Percentiles rank a stretch among this genome's conserved stretches.
Evolutionary conservation across 225 moss, liverwort and hornwort species (phyloP).

Genomic region (Pseudoscleropodium purum): DNA sequence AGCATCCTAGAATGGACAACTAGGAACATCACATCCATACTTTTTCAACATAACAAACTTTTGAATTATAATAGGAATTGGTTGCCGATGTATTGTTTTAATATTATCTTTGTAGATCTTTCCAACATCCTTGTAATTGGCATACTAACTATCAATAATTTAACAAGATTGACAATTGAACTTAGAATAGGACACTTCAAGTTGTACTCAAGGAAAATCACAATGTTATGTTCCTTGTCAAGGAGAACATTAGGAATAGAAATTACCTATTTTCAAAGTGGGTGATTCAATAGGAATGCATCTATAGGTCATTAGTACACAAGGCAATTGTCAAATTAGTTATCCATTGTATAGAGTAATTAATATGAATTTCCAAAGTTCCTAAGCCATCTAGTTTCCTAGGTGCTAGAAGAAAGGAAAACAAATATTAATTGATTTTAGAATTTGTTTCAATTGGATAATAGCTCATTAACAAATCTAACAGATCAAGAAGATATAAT

Average conservation of each 20-base stretch:
- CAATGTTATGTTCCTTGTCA: rapidly evolving
- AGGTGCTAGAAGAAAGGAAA: not conserved
- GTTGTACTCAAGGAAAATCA: not conserved
- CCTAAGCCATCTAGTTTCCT: rapidly evolving
- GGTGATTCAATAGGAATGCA: too few species aligned
- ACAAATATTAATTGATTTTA: not conserved
- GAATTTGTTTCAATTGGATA: not conserved
- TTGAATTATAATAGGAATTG: not conserved
- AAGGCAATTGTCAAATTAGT: rapidly evolving
- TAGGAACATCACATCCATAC: not conserved
- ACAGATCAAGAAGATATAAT: too few species aligned
- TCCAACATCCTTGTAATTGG: rapidly evolving
- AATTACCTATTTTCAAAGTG: rapidly evolving
- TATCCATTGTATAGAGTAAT: rapidly evolving
- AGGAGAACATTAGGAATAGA: not conserved
- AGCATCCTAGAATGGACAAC: not conserved
- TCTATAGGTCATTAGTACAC: too few species aligned
- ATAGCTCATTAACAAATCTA: too few species aligned
- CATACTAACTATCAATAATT: not conserved
- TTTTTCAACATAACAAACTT: not conserved
- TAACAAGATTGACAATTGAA: rapidly evolving
- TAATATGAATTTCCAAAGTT: too few species aligned
- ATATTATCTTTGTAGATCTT: not conserved
- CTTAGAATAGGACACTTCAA: not conserved
- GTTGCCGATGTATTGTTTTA: not conserved